Evolutionary conservation across 306 rosid genomes (phyloP).

Genomic region (Prunus mira): DNA sequence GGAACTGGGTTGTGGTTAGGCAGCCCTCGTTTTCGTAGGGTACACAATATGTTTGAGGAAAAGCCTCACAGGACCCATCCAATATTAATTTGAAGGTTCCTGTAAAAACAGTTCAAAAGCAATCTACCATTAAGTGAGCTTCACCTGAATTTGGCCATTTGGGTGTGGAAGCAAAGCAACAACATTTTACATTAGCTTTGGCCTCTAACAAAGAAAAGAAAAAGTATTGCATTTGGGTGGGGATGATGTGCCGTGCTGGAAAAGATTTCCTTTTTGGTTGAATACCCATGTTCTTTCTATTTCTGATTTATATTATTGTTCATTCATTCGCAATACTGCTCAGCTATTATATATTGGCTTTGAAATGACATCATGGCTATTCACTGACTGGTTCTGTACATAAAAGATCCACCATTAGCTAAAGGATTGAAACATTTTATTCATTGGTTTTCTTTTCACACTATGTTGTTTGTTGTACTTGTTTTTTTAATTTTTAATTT

Average conservation of each 20-base stretch:
- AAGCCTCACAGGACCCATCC: not conserved
- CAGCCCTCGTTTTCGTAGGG: not conserved
- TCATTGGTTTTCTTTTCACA: not conserved
- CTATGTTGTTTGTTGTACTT: not conserved
- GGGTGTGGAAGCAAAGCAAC: not conserved
- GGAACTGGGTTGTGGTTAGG: not conserved
- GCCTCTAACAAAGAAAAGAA: not conserved
- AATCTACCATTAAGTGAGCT: not conserved
- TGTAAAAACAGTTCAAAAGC: not conserved
- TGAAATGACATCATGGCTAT: not conserved
- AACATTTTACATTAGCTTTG: not conserved
- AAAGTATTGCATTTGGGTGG: not conserved
- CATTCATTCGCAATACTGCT: not conserved
- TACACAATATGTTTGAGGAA: constrained; percentile 13
- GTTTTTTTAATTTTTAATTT: not conserved
- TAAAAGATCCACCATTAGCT: not conserved
- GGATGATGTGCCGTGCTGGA: not conserved
- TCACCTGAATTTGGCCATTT: not conserved
- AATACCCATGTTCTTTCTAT: not conserved
- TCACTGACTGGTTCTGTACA: not conserved
- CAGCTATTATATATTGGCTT: not conserved
- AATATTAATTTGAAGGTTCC: not conserved
- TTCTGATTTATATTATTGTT: not conserved
- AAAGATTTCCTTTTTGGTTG: not conserved
- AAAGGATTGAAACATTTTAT: not conserved